phyloP scores from a whole-genome alignment of 805 yeast species.

The Metschnikowia lunata region DNA sequence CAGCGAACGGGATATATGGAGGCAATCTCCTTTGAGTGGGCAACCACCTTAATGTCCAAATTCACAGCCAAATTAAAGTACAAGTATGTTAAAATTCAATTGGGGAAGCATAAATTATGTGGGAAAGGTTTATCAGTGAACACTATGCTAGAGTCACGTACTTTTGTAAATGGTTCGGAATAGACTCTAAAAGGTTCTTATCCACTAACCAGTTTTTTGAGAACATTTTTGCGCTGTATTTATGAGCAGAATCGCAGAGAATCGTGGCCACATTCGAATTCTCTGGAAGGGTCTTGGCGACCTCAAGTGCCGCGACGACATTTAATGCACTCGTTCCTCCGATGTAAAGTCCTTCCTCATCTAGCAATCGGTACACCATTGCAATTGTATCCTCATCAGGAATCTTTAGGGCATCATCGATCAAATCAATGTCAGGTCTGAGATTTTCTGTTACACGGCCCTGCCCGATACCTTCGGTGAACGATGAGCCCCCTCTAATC shows the following conservation, averaged over 20 bases:
- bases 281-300: slow-evolving; percentile 73
- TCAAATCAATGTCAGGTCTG: slow-evolving; percentile 60
- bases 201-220: slow-evolving; percentile 70
- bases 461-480: slow-evolving; percentile 96
- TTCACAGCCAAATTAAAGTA: too few relatives aligned
- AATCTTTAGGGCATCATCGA: slow-evolving; percentile 77
- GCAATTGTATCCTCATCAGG: slow-evolving; percentile 77
- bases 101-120: too few relatives aligned
- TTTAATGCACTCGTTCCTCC: slow-evolving; percentile 92
- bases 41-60: too few relatives aligned
- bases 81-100: too few relatives aligned
- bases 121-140: too few relatives aligned
- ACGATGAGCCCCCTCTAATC: slow-evolving; percentile 75
- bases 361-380: slow-evolving; percentile 78
- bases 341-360: slow-evolving; percentile 84
- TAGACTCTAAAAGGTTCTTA: slow-evolving; percentile 58
- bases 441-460: slow-evolving; percentile 87
- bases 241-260: slow-evolving; percentile 87
- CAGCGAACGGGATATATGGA: too few relatives aligned
- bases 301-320: slow-evolving; percentile 81
- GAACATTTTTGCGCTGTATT: slow-evolving; percentile 79
- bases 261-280: slow-evolving; percentile 80
- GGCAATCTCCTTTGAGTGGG: too few relatives aligned
- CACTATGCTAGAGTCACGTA: slow-evolving; percentile 47
- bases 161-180: slow-evolving; percentile 68